phyloP scores from a whole-genome alignment of 768 basidiomycete genomes.

The Chiua virens region DNA sequence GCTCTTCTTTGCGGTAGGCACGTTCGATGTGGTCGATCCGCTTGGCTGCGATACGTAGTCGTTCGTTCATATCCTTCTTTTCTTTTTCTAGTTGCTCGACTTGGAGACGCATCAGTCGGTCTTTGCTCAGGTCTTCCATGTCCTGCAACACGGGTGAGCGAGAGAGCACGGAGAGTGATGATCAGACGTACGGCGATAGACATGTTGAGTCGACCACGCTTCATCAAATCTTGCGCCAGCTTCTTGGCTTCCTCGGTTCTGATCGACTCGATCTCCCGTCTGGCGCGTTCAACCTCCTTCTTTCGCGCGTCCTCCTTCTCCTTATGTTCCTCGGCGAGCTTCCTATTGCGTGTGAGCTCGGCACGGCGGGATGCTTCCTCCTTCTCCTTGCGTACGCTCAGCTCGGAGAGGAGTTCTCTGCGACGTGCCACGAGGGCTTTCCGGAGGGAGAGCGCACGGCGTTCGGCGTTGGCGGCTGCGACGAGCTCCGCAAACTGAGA shows the following conservation, averaged over 20 bases:
- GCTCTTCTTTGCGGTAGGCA: slow-evolving; percentile 91
- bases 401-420: slow-evolving; percentile 80
- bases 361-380: slow-evolving; percentile 82
- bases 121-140: slow-evolving; percentile 81
- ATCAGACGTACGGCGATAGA: slow-evolving; percentile 61
- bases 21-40: slow-evolving; percentile 95
- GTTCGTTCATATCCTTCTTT: slow-evolving; percentile 82
- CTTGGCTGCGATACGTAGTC: slow-evolving; percentile 80
- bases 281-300: slow-evolving; percentile 78
- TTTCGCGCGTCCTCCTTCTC: slow-evolving; percentile 58
- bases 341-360: slow-evolving; percentile 61
- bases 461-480: slow-evolving; percentile 67
- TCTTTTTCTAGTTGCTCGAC: slow-evolving; percentile 97
- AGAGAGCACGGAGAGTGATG: slow-evolving; percentile 4
- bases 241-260: slow-evolving; percentile 77
- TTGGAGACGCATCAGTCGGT: slow-evolving; percentile 83
- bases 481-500: slow-evolving; percentile 60
- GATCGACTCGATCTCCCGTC: slow-evolving; percentile 63
- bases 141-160: slow-evolving; percentile 43
- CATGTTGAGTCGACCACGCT: slow-evolving; percentile 70
- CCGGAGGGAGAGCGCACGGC: slow-evolving; percentile 72
- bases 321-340: slow-evolving; percentile 64
- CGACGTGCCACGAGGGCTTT: slow-evolving; percentile 84
- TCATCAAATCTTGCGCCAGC: slow-evolving; percentile 80
- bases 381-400: slow-evolving; percentile 82